Base-by-base conservation (phyloP, 129 eudicot species). In the Chrysanthemum makinoi region DNA sequence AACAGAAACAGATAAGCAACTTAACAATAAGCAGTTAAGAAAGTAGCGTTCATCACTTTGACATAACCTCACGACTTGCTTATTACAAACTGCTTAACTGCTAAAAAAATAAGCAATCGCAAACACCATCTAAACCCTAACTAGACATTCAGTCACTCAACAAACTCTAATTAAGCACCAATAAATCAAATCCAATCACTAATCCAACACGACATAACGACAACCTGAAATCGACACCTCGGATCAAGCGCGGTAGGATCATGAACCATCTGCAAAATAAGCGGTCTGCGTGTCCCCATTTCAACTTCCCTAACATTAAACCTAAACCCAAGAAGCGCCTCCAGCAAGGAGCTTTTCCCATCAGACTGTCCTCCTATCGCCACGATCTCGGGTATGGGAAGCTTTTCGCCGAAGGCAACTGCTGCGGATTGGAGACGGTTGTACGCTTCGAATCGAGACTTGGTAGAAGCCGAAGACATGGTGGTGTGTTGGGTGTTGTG, bases 291-390 rank as follows among this genome's bases (percentile, higher is more conserved):
- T 1, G 99, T 95, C 0, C 99, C 99, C 99, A 95, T 95, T 71
- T 95, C 99, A 18, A 95, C 99, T 66, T 95, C 99, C 2, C 99
- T 83, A 12, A 95, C 96, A 74, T 95, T 95, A 72, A 95, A 95
- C 2, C 99, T 86, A 81, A 94, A 94, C 57, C 99, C 99, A 48
- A 94, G 83, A 9, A 94, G 88, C 10, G 97, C 99, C 83, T 94
- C 99, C 6, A 94, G 99, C 10, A 94, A 96, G 4, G 99, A 89
- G 78, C 99, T 94, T 83, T 94, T 94, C 2, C 99, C 99, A 79
- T 94, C 99, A 1, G 99, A 94, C 83, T 94, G 99, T 0, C 99
- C 99, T n/a, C 99, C 99, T 0, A 95, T 12, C 0, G 97, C 99
- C 5, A 95, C 99, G 0, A 95, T 95, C 80, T 95, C 99, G 1